phyloP scores from a whole-genome alignment of 495 filamentous ascomycete species.

The Beverwykella pulmonaria region DNA sequence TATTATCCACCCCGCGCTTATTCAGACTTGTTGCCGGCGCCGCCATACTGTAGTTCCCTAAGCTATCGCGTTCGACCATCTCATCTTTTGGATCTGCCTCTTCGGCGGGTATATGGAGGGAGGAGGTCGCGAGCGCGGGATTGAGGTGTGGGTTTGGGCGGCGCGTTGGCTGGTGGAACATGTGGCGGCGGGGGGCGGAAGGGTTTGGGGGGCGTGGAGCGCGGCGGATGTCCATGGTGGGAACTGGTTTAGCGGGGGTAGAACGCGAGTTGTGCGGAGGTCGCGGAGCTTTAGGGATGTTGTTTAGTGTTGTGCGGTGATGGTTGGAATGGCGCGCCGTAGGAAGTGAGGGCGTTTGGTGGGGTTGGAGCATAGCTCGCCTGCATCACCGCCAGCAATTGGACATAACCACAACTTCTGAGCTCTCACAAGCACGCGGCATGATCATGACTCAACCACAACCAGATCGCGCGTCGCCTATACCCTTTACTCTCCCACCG shows the following conservation, averaged over 20 bases:
- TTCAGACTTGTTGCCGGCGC: constrained; percentile 57
- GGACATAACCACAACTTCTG: background rate
- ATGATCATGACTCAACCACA: background rate
- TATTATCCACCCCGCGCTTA: background rate
- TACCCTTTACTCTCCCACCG: background rate
- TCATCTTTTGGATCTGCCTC: constrained; percentile 59
- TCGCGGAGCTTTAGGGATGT: background rate
- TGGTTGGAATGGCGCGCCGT: constrained; percentile 3
- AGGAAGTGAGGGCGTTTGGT: background rate
- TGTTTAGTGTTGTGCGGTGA: background rate
- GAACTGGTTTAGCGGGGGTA: background rate
- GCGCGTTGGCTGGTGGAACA: constrained; percentile 71
- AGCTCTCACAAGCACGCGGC: background rate
- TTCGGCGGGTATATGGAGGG: constrained; percentile 44
- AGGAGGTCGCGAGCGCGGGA: constrained; percentile 43
- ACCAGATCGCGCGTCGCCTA: background rate
- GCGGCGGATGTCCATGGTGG: constrained; percentile 40
- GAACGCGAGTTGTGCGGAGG: background rate
- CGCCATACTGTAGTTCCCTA: constrained; percentile 61
- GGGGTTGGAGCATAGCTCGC: background rate
- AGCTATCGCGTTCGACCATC: constrained; percentile 74
- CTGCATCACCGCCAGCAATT: background rate
- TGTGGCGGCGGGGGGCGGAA: constrained; percentile 60
- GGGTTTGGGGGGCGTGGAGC: constrained; percentile 29
- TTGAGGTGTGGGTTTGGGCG: constrained; percentile 45